Percentiles rank a stretch among this genome's conserved stretches.
Conservation (phyloP, 768 basidiomycete genomes). For the Sistotremastrum suecicum region DNA sequence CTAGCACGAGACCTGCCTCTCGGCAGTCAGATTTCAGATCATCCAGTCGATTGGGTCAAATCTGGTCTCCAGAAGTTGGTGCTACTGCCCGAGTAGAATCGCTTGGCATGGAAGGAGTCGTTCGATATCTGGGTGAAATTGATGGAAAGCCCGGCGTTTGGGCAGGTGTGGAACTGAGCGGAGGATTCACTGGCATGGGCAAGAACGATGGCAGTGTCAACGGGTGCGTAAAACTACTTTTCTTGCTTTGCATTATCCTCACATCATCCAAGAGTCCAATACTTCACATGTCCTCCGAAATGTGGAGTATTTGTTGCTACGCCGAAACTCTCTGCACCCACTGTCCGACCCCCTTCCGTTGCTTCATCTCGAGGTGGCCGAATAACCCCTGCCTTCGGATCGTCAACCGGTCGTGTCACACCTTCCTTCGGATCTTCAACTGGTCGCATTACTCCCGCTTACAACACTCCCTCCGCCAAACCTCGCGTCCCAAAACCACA, state of each 20-base stretch:
- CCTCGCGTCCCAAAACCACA: constrained; percentile 15
- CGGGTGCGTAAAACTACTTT: constrained; percentile 48
- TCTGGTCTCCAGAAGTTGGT: constrained; percentile 45
- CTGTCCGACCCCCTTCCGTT: constrained; percentile 69
- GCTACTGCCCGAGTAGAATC: constrained; percentile 81
- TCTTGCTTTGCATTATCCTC: constrained; percentile 3
- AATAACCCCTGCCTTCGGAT: constrained; percentile 25
- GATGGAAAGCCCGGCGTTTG: constrained; percentile 81
- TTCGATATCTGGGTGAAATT: constrained; percentile 74
- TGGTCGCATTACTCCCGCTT: constrained; percentile 12
- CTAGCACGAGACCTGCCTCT: constrained; percentile 37
- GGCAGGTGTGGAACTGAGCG: constrained; percentile 86
- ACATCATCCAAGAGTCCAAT: constrained; percentile 40
- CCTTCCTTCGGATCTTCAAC: constrained; percentile 17
- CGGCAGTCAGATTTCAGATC: constrained; percentile 47
- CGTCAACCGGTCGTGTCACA: constrained; percentile 8
- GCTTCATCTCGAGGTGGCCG: constrained; percentile 52
- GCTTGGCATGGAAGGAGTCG: constrained; percentile 72
- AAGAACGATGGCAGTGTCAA: constrained; percentile 89
- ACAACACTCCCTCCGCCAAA: constrained; percentile 24
- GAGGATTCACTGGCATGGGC: constrained; percentile 78
- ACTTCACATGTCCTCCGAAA: constrained; percentile 72
- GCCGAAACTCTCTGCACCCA: constrained; percentile 68
- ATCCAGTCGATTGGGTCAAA: constrained; percentile 26
- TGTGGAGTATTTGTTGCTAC: constrained; percentile 88